Conservation (phyloP, 2,329 filamentous ascomycete species). For the Ascochyta lentis region DNA sequence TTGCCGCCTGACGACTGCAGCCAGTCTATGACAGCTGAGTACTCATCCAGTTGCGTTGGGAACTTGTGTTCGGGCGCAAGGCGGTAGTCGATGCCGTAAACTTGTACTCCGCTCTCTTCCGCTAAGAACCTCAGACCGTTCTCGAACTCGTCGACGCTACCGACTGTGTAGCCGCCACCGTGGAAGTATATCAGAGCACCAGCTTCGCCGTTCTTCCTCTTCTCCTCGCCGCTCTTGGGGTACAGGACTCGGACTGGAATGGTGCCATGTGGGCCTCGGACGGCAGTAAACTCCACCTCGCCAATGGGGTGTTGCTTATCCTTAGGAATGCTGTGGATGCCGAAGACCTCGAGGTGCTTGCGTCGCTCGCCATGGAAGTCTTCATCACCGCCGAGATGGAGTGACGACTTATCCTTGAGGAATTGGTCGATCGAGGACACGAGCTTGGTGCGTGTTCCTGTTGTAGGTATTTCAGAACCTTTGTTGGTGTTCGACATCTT, state of each 20-base stretch:
- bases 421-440: constrained; percentile 21
- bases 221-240: constrained; percentile 24
- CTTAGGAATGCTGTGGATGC: constrained; percentile 36
- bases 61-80: constrained; percentile 44
- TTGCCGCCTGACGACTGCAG: constrained; percentile 20
- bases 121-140: constrained; percentile 37
- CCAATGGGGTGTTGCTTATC: constrained; percentile 35
- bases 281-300: constrained; percentile 42
- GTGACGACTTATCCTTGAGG: constrained; percentile 24
- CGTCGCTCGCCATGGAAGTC: constrained; percentile 33
- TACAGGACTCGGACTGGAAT: constrained; percentile 47
- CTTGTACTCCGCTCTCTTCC: constrained; percentile 8
- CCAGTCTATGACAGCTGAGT: constrained; percentile 40
- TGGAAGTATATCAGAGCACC: constrained; percentile 49
- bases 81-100: constrained; percentile 47
- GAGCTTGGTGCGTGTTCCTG: constrained; percentile 14
- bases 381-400: constrained; percentile 32
- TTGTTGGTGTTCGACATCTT: not conserved
- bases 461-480: not conserved
- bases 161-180: constrained; percentile 49
- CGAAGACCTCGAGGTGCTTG: constrained; percentile 39
- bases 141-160: constrained; percentile 50
- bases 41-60: constrained; percentile 46
- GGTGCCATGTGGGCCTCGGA: constrained; percentile 44
- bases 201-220: constrained; percentile 18